Base-by-base conservation (phyloP, 164 flowering plant species). In the Annona squamosa region DNA sequence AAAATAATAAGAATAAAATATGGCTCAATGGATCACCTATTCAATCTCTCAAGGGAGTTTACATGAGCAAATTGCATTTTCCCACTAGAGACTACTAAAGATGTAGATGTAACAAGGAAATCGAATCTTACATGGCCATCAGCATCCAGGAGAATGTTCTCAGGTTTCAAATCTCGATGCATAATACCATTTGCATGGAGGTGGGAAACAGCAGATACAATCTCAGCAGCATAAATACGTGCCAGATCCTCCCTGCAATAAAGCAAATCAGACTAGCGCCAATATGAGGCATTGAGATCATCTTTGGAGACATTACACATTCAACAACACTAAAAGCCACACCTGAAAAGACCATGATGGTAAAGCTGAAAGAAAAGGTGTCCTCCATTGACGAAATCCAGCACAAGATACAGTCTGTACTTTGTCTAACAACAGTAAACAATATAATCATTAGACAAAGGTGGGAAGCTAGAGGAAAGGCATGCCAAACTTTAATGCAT, bases 141-240 rank as follows among this genome's bases (percentile, higher is more conserved):
- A 48, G 87, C 82, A 74, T 90, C 97, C 90, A 94, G 82, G 80
- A 94, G 97, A 75, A 92, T 90, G 74, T 94, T 94, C 83, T 94
- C 97, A 70, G 97, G 98, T 81, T 93, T 90, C 19, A 93, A 89
- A 87, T 94, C 97, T 70, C 98, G 87, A 76, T 94, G 98, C 84
- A 90, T 88, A 56, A 94, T 92, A 77, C 98, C 98, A 46, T 80
- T 82, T 76, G 84, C 76, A 86, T 94, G 98, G 81, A 94, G 97
- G 80, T 94, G 98, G 48, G 97, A 87, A 84, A 94, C 98, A 63
- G 98, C 97, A 81, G 94, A 91, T 17, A 94, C 95, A 43, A 94
- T 90, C 89, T 94, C 98, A 68, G 97, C 97, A 72, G 97, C 77
- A 80, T 92, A 94, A 78, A 92, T 63, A 80, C 94, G 86, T 80